Percentiles rank a stretch among this genome's conserved stretches.
Evolutionary conservation across 805 yeast genomes (phyloP).

Genomic region (Saccharomyces mikatae): DNA sequence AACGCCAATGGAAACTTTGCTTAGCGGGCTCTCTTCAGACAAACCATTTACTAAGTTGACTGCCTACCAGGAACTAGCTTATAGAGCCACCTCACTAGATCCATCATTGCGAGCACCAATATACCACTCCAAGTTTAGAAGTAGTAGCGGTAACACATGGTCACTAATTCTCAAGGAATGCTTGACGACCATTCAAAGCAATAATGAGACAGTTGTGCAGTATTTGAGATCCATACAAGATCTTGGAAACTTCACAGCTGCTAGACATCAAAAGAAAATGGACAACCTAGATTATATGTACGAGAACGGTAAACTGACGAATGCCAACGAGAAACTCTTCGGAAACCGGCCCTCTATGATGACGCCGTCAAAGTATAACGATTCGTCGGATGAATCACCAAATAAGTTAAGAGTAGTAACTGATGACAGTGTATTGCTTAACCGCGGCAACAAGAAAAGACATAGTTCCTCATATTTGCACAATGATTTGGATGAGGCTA

Average conservation of each 20-base stretch:
- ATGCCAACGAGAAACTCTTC: conserved; percentile 22
- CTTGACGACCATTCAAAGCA: conserved; percentile 43
- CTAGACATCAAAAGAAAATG: neutral
- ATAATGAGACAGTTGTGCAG: conserved; percentile 33
- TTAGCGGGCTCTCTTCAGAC: conserved; percentile 53
- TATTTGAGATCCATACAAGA: conserved; percentile 18
- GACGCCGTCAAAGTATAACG: neutral
- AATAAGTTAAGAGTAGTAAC: neutral
- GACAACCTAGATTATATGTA: neutral
- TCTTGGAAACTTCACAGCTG: conserved; percentile 3
- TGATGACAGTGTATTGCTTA: neutral
- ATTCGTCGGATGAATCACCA: neutral
- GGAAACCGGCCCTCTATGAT: conserved; percentile 28
- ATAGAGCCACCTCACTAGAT: conserved; percentile 45
- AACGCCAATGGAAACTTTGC: conserved; percentile 53
- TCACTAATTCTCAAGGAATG: conserved; percentile 53
- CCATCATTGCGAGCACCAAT: conserved; percentile 43
- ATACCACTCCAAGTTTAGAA: conserved; percentile 41
- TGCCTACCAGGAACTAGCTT: conserved; percentile 71
- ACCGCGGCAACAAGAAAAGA: neutral
- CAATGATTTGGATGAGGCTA: neutral
- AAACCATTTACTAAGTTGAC: conserved; percentile 47
- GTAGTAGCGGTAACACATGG: conserved; percentile 42
- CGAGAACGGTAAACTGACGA: neutral
- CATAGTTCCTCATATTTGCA: neutral